Evolutionary conservation across 1,284 basidiomycete genomes (phyloP).

Genomic region (Pyrrhoderma lamaoense): DNA sequence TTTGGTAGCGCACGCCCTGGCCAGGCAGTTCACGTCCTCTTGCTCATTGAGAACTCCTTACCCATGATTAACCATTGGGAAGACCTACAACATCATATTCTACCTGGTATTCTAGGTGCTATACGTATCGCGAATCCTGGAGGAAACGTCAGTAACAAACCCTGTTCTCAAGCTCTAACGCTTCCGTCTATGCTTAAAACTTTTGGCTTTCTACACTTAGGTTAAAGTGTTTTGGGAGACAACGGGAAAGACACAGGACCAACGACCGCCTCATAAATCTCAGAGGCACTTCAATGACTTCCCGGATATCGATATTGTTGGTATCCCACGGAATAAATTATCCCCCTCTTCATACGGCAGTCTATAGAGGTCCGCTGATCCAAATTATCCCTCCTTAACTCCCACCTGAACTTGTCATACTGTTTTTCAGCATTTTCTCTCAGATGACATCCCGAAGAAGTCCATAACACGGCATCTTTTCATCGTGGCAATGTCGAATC

Average conservation of each 20-base stretch:
- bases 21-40: conserved; percentile 18
- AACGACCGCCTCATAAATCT: conserved; percentile 7
- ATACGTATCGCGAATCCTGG: conserved; percentile 19
- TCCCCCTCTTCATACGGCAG: conserved; percentile 17
- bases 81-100: conserved; percentile 17
- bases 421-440: conserved; percentile 12
- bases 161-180: not conserved
- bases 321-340: conserved; percentile 16
- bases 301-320: conserved; percentile 18
- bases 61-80: conserved; percentile 17
- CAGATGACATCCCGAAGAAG: conserved; percentile 5
- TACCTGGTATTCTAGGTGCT: conserved; percentile 17
- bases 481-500: conserved; percentile 18
- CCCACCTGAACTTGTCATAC: not conserved
- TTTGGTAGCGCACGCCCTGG: conserved; percentile 14
- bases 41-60: conserved; percentile 19
- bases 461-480: conserved; percentile 16
- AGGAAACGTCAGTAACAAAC: conserved; percentile 10
- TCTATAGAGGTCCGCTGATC: conserved; percentile 16
- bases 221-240: conserved; percentile 19
- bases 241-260: conserved; percentile 16
- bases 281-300: conserved; percentile 19
- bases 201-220: conserved; percentile 2
- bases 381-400: not conserved
- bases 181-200: not conserved